A percentile compares a stretch with the other conserved stretches of the same genome.
These are phyloP conservation scores for Podaxis sp. DNA, from an alignment of 768 basidiomycete genomes.

Conservation along the genomic window DNA sequence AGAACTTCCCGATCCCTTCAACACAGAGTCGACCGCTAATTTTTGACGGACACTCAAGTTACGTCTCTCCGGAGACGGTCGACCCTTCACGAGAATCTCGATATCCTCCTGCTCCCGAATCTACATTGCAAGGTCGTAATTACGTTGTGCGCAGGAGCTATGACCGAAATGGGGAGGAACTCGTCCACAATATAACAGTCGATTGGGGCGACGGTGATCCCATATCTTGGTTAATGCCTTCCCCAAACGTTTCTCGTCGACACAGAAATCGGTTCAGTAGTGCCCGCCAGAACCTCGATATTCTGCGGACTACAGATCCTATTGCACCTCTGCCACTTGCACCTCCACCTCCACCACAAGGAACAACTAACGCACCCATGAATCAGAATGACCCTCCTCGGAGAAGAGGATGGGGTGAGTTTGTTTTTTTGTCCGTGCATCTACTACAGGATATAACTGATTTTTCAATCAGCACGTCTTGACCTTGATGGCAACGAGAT, in stretches of 20 bases:
- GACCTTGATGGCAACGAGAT: slow-evolving; percentile 63
- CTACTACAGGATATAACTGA: slow-evolving; percentile 7
- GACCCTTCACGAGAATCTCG: slow-evolving; percentile 9
- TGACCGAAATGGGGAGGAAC: slow-evolving; percentile 33
- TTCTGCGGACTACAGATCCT: not conserved
- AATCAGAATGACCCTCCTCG: slow-evolving; percentile 16
- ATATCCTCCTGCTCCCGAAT: slow-evolving; percentile 10
- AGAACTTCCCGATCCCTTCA: slow-evolving; percentile 32
- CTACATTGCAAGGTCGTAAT: slow-evolving; percentile 20
- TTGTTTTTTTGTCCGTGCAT: slow-evolving; percentile 8
- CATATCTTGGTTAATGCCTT: slow-evolving; percentile 26
- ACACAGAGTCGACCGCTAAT: slow-evolving; percentile 29
- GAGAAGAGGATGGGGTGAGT: slow-evolving; percentile 45
- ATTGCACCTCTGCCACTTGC: not conserved
- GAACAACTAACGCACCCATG: not conserved
- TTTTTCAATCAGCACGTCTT: slow-evolving; percentile 32
- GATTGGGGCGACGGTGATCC: slow-evolving; percentile 36
- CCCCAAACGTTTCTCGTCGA: slow-evolving; percentile 11
- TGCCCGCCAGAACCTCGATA: not conserved
- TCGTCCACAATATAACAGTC: slow-evolving; percentile 34
- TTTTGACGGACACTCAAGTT: slow-evolving; percentile 38
- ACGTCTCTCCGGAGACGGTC: slow-evolving; percentile 16
- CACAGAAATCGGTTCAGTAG: slow-evolving; percentile 8
- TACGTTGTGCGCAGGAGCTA: slow-evolving; percentile 32
- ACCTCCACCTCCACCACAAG: slow-evolving; percentile 1